These are phyloP conservation scores for Cladosporium sphaerospermum DNA, from an alignment of 2,329 filamentous ascomycete species.

Conservation along the genomic window DNA sequence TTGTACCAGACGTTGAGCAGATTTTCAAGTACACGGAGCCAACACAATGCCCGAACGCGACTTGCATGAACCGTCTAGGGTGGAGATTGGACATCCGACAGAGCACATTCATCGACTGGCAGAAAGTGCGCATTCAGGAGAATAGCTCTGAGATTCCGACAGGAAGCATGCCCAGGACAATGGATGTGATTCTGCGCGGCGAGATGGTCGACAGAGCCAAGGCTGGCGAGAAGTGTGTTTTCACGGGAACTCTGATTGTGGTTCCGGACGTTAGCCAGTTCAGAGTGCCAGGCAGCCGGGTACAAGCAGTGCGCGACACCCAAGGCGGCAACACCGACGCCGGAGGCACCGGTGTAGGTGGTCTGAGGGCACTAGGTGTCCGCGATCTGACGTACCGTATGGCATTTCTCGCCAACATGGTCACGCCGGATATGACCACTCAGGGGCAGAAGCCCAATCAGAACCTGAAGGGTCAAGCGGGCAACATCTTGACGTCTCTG, in stretches of 20 bases:
- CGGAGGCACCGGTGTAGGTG: conserved; percentile 77
- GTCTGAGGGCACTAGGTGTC: conserved; percentile 87
- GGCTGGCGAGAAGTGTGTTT: conserved; percentile 96
- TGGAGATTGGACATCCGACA: conserved; percentile 96
- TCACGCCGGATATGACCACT: conserved; percentile 78
- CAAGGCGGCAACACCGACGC: conserved; percentile 60
- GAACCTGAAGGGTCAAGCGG: conserved; percentile 63
- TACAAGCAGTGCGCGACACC: conserved; percentile 79
- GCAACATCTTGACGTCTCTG: conserved; percentile 78
- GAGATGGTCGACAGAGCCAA: conserved; percentile 98
- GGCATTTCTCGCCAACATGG: conserved; percentile 96
- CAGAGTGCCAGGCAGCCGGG: conserved; percentile 75
- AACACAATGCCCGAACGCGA: conserved; percentile 83
- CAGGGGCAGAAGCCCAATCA: conserved; percentile 65
- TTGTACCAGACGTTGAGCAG: conserved; percentile 88
- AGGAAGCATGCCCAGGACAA: conserved; percentile 95
- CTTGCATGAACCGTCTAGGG: conserved; percentile 81
- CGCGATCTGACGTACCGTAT: conserved; percentile 91
- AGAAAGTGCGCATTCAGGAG: conserved; percentile 96
- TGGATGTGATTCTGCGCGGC: conserved; percentile 92
- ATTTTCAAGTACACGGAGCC: conserved; percentile 97
- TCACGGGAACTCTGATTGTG: conserved; percentile 91
- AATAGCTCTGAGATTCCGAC: conserved; percentile 98
- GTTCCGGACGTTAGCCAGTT: conserved; percentile 96
- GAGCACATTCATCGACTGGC: conserved; percentile 98